Conservation (phyloP, 2,329 filamentous ascomycete species). For the Aspergillus texensis region DNA sequence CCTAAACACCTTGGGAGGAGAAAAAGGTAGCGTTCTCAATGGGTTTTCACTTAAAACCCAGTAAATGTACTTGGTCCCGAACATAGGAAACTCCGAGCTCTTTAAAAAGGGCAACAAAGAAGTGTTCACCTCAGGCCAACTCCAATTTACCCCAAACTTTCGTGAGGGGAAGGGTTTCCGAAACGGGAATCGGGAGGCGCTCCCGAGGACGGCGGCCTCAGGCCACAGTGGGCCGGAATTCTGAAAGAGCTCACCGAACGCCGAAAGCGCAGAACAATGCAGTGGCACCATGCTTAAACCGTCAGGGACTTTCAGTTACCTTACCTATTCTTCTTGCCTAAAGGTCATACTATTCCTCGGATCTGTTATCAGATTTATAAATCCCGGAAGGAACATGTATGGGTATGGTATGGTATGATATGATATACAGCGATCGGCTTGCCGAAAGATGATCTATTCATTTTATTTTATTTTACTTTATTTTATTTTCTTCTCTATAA, state of each 20-base stretch:
- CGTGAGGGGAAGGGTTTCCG: conserved; percentile 7
- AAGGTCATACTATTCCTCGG: background rate
- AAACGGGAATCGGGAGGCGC: background rate
- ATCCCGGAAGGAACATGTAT: background rate
- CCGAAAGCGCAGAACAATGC: background rate
- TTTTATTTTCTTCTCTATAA: no score
- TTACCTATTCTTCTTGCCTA: background rate
- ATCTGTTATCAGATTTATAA: conserved; percentile 2
- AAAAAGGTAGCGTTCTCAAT: no score
- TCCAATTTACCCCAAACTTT: conserved; percentile 7
- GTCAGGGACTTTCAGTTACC: background rate
- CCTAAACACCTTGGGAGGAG: no score
- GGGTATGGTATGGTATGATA: background rate
- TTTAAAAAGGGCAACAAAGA: no score
- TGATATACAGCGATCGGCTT: background rate
- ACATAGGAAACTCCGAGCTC: no score
- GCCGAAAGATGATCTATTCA: background rate
- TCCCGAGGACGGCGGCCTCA: conserved; percentile 12
- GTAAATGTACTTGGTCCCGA: no score
- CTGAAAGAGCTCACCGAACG: conserved; percentile 25
- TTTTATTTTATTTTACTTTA: no score
- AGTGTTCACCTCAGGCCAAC: background rate
- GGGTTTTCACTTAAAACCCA: no score
- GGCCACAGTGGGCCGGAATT: conserved; percentile 16
- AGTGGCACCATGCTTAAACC: conserved; percentile 2